Evolutionary conservation across 176 grass and related monocot genomes (phyloP).

Genomic region (Pontederia crassipes): DNA sequence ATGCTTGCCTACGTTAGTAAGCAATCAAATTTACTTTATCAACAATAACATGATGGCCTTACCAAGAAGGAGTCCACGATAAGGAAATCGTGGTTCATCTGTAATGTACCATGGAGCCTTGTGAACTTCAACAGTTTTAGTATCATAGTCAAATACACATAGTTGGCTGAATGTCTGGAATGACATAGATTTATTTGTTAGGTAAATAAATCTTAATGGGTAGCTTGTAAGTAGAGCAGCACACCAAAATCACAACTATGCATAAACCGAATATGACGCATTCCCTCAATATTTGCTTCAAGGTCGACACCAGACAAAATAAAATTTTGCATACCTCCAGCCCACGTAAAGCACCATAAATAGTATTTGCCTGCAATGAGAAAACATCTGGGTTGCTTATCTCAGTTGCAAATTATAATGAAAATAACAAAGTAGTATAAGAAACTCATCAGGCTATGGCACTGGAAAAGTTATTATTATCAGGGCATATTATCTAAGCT

Average conservation of each 20-base stretch:
- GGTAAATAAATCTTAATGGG: background rate
- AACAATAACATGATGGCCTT: slow-evolving; percentile 1
- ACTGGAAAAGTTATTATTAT: too few relatives aligned
- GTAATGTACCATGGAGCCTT: slow-evolving; percentile 82
- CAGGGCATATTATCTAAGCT: too few relatives aligned
- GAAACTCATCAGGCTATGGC: too few relatives aligned
- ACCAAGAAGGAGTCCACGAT: slow-evolving; percentile 80
- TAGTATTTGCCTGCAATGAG: slow-evolving; percentile 64
- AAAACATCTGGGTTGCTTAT: background rate
- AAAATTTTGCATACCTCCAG: slow-evolving; percentile 50
- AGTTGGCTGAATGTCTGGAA: slow-evolving; percentile 92
- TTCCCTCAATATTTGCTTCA: background rate
- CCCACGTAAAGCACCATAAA: slow-evolving; percentile 81
- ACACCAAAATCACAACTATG: background rate
- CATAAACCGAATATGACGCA: too few relatives aligned
- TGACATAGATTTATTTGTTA: background rate
- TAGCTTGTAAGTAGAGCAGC: background rate
- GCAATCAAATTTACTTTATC: background rate
- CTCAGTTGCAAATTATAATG: background rate
- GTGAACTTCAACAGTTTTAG: slow-evolving; percentile 71
- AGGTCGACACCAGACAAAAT: background rate
- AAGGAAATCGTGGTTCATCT: slow-evolving; percentile 83
- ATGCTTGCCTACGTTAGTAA: background rate
- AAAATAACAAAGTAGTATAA: too few relatives aligned
- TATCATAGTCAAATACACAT: slow-evolving; percentile 76